Evolutionary conservation across 306 rosid species (phyloP), one percentile per base, ranked within the genome.

Genomic region (Spatholobus suberectus): DNA sequence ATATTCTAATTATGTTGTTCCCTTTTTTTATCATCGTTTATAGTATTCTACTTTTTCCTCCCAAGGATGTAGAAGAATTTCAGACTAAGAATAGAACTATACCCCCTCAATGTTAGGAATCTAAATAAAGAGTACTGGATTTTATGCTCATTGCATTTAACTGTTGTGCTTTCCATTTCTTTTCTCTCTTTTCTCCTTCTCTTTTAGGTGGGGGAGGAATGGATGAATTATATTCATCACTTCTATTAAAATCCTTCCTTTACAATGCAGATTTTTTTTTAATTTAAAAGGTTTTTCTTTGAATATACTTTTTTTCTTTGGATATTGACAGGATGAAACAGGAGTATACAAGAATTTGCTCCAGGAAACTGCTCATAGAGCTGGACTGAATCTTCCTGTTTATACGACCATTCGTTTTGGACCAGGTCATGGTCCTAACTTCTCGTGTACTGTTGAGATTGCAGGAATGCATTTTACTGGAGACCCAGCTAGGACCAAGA

Each of bases 271-370:
- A 34, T 61, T 59, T n/a, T 35, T 21, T 57, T 3, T 2, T 32
- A 0, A 37, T 69, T 57, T 37, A 11, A 5, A 37, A 29, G 73
- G 3, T 44, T 76, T 46, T 59, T 37, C 32, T 23, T n/a, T n/a
- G n/a, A 38, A 73, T 21, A 26, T 73, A 3, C 24, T 47, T 67
- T 67, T 35, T 59, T 21, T 61, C 24, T 59, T 68, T 37, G 70
- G 71, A 77, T 78, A 20, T 41, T 26, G 23, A 54, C 88, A 90
- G 97, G 97, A 90, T 86, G 93, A 94, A 76, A 92, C 94, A 0
- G 98, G 97, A 81, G 94, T 94, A 29, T 92, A 94, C 80, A 90
- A 94, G 91, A 94, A 92, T 84, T 89, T 94, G 86, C 97, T 94
- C 46, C 97, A 94, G 82, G 98, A 94, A 82, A 90, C 97, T 78